These are phyloP conservation scores for Nepenthes gracilis DNA, from an alignment of 148 eudicot genomes.

Conservation along the genomic window DNA sequence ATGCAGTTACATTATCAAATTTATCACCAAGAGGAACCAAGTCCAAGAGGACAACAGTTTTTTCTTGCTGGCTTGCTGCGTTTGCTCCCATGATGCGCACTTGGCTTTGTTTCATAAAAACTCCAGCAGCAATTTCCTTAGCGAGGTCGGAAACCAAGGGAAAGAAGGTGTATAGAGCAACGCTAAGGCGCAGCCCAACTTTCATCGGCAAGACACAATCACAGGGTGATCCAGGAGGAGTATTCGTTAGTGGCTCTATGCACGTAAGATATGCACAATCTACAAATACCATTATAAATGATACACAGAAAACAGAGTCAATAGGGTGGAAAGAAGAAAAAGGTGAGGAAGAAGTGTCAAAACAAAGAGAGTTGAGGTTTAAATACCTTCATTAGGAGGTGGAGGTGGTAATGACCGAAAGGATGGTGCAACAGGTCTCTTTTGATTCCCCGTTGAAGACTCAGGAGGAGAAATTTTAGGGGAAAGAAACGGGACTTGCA, in stretches of 20 bases:
- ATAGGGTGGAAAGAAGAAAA: conserved; percentile 12
- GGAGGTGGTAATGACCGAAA: conserved; percentile 66
- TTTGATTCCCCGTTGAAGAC: conserved; percentile 26
- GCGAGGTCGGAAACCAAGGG: conserved; percentile 76
- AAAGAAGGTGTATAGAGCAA: conserved; percentile 60
- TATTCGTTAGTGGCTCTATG: conserved; percentile 66
- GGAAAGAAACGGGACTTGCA: conserved; percentile 39
- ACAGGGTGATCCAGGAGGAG: conserved; percentile 67
- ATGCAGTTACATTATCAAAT: conserved; percentile 32
- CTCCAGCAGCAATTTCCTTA: conserved; percentile 45
- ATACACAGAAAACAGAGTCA: conserved; percentile 44
- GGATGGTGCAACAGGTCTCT: conserved; percentile 35
- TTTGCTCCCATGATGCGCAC: conserved; percentile 88
- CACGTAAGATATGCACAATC: conserved; percentile 69
- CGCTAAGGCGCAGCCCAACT: conserved; percentile 41
- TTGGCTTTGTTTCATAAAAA: conserved; percentile 60
- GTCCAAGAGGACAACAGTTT: conserved; percentile 55
- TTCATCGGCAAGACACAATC: conserved; percentile 90
- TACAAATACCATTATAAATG: conserved; percentile 12
- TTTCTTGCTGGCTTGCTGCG: conserved; percentile 59
- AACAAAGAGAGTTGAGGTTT: conserved; percentile 5
- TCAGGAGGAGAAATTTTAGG: too few species aligned
- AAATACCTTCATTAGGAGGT: conserved; percentile 69
- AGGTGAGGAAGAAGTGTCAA: conserved; percentile 17
- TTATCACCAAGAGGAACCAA: conserved; percentile 51